Evolutionary conservation across 1,284 basidiomycete genomes (phyloP), one percentile per base, ranked within the genome.

Genomic region (Ganoderma boninense): DNA sequence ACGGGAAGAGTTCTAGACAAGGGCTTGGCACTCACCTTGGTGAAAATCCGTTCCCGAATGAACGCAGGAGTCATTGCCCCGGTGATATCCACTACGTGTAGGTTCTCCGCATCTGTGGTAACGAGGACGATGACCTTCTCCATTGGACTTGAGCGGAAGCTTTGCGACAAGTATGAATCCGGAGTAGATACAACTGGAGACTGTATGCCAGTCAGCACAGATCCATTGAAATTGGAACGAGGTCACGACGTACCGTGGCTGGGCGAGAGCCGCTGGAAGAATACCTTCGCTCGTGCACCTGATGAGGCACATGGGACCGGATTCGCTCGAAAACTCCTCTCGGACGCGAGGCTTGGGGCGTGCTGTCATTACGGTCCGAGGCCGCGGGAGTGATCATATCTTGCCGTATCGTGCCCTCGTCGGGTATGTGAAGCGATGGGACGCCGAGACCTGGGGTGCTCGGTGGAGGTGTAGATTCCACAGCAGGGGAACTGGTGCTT

Each of bases 31-130:
- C 73, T 44, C 57, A 95, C 95, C 86, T 94, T 95, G 69, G 90
- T 89, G 76, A 96, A 95, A 29, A 97, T 93, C 67, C 91, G 88
- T 79, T 97, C 95, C 75, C 92, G 89, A 74, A 97, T 94, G 74
- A 90, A 92, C 18, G 90, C 89, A 40, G 92, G 87, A 73, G 87
- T 89, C 66, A 86, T 86, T 35, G 92, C 90, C 29, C 89, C 88
- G 35, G 90, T 91, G 71, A 97, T 90, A 74, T 95, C 92, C 44
- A 97, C 95, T 46, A 89, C 86, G 54, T 88, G 88, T 81, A 93
- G 93, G 72, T 90, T 89, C 73, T 96, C 95, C 64, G 93, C 92
- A 80, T 97, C 95, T 38, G 87, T 84, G 4, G 96, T 97, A 66
- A 94, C 96, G 71, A 93, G 87, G 67, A 95, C 89, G 67, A 89